Evolutionary conservation across 495 filamentous ascomycete species (phyloP).

Genomic region (Penicillium lividum): DNA sequence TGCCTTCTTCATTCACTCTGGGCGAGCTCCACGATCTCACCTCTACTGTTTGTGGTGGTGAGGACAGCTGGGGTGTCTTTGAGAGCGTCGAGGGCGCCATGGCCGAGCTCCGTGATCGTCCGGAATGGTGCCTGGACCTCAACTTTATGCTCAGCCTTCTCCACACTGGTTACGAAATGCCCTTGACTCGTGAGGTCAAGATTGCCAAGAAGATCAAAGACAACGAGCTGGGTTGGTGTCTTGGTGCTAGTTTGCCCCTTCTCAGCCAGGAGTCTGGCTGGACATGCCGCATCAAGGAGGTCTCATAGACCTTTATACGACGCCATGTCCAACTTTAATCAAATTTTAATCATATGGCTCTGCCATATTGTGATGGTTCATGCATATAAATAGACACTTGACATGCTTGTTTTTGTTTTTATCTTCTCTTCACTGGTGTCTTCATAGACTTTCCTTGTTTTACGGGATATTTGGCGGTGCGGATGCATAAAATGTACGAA

Average conservation of each 20-base stretch:
- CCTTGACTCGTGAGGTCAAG: slow-evolving; percentile 89
- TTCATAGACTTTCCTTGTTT: slow-evolving; percentile 9
- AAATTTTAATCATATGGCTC: slow-evolving; percentile 30
- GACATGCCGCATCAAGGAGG: slow-evolving; percentile 70
- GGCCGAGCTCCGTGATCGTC: slow-evolving; percentile 71
- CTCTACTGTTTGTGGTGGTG: slow-evolving; percentile 78
- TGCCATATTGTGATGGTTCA: slow-evolving; percentile 31
- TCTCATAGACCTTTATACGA: slow-evolving; percentile 41
- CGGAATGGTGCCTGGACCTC: slow-evolving; percentile 90
- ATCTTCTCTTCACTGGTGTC: slow-evolving; percentile 5
- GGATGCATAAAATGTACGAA: slow-evolving; percentile 12
- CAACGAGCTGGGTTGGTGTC: slow-evolving; percentile 96
- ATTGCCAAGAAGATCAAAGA: slow-evolving; percentile 98
- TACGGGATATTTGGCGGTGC: slow-evolving; percentile 10
- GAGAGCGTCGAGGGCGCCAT: slow-evolving; percentile 66
- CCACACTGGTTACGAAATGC: slow-evolving; percentile 98
- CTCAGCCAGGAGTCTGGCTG: slow-evolving; percentile 73
- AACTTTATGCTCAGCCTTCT: slow-evolving; percentile 92
- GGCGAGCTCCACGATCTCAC: slow-evolving; percentile 83
- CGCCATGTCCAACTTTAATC: slow-evolving; percentile 24
- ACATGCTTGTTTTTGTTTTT: slow-evolving; percentile 17
- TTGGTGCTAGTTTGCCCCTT: slow-evolving; percentile 86
- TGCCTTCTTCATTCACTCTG: slow-evolving; percentile 93
- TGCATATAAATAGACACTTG: slow-evolving; percentile 35
- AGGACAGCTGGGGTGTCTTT: slow-evolving; percentile 76